Evolutionary conservation across 192 early-diverging fungal genomes (phyloP), one percentile per base, ranked within the genome.

Genomic region (Coemansia sp.): DNA sequence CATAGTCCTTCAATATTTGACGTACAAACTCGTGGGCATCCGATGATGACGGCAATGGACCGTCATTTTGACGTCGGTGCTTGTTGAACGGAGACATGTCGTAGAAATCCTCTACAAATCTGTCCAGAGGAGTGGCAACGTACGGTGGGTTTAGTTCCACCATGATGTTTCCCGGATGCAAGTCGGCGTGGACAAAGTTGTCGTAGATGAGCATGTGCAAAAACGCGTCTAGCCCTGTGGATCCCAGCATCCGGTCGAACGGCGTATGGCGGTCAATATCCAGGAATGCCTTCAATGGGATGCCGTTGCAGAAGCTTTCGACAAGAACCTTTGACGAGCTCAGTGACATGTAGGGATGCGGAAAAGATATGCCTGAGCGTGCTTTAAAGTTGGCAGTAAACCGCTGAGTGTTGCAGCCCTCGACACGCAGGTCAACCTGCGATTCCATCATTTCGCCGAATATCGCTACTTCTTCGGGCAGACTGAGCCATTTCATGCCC

Each of bases 101-200:
- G 63, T 71, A 82, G 66, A 80, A 72, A 32, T 75, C 68, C 51
- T 80, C 73, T 30, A 84, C 66, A 58, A 79, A 76, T 18, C 72
- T 77, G 65, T 71, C 86, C 68, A 88, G 76, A 48, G 61, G 85
- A 30, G 77, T 80, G 55, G 81, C 82, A 22, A 78, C 76, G 22
- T 81, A 76, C 3, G 89, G 89, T 68, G 86, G 88, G 48, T 79
- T 82, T 65, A 96, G 94, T 11, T 87, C 87, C 1, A 98, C 85
- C 68, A 94, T 74, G 50, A 97, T 96, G 67, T 98, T 98, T 34
- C 94, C 96, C 17, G 95, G 95, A 58, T 98, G 96, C 61, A 97
- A 65, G 73, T 97, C 96, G 5, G 93, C 91, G 68, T 98, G 96
- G 25, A 93, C 87, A 83, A 96, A 94, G 73, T 98, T 98, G 77